Base-by-base conservation (phyloP, 176 grass and related monocot species). In the Hyparrhenia diplandra region DNA sequence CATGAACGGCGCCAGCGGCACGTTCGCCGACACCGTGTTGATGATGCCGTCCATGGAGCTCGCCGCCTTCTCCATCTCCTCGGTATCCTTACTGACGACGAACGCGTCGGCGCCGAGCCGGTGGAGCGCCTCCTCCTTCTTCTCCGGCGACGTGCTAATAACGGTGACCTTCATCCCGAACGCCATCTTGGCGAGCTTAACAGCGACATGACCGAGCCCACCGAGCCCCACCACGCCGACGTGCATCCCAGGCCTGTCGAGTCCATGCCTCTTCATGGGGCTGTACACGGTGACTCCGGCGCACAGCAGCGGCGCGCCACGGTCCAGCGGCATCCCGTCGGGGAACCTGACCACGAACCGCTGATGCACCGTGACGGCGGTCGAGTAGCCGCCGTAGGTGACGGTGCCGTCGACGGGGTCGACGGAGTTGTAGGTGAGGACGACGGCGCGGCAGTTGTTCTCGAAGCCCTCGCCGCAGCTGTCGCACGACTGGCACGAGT, bases 101-200 rank as follows among this genome's bases (percentile, higher is more conserved):
- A 95, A 95, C 0, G 74, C 84, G 49, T 95, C 93, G 3, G 90
- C 93, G 3, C 87, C 85, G 24, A 95, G 83, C 32, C 51, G 60
- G 32, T 81, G 74, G 2, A 90, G 10, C 2, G 93, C 93, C 81
- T 95, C 90, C 85, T 82, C 10, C 78, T 41, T 75, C 83, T 95
- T 95, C 6, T 14, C 83, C 0, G 84, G 82, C 1, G 87, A 92
- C 64, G 87, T 80, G 70, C 93, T 95, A 49, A 95, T 92, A 2
- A 95, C 93, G 4, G 90, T 92, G 10, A 95, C 93, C 78, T 90
- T 95, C 90, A 79, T 81, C 75, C 93, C 90, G 20, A 92, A 92
- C 3, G 90, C 93, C 78, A 75, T 6, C 54, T 58, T 92, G 12
- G 64, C 93, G 32, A 95, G 86, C 85, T 92, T 92, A 13, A 95